These are phyloP conservation scores for Copromyces sp. DNA, from an alignment of 495 filamentous ascomycete species.

Conservation along the genomic window DNA sequence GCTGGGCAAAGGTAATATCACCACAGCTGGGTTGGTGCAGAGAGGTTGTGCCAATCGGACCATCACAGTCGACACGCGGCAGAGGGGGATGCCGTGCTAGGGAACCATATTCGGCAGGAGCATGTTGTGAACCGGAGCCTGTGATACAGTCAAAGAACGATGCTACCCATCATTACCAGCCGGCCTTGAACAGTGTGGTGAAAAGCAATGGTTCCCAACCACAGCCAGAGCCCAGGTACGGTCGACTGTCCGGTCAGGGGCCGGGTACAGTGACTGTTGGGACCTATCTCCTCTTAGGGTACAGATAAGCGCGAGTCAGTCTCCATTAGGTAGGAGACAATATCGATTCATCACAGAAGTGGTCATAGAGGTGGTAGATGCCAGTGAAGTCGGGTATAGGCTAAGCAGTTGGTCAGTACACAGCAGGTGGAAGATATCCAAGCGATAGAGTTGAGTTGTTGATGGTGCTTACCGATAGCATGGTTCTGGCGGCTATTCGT, in stretches of 20 bases:
- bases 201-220: neutral
- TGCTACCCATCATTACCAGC: neutral
- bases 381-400: neutral
- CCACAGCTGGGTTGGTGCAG: neutral
- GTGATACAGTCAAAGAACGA: neutral
- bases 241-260: neutral
- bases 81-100: neutral
- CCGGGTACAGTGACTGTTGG: neutral
- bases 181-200: neutral
- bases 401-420: neutral
- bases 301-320: neutral
- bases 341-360: neutral
- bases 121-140: neutral
- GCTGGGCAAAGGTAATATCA: neutral
- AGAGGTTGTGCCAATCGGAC: neutral
- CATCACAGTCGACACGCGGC: neutral
- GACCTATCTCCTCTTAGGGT: neutral
- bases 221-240: neutral
- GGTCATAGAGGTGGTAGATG: neutral
- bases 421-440: neutral
- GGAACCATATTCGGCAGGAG: neutral
- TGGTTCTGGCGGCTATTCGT: neutral
- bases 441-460: neutral
- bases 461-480: neutral
- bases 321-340: neutral